Evolutionary conservation across 1,284 basidiomycete species (phyloP).

Genomic region (Chalciporus sp.): DNA sequence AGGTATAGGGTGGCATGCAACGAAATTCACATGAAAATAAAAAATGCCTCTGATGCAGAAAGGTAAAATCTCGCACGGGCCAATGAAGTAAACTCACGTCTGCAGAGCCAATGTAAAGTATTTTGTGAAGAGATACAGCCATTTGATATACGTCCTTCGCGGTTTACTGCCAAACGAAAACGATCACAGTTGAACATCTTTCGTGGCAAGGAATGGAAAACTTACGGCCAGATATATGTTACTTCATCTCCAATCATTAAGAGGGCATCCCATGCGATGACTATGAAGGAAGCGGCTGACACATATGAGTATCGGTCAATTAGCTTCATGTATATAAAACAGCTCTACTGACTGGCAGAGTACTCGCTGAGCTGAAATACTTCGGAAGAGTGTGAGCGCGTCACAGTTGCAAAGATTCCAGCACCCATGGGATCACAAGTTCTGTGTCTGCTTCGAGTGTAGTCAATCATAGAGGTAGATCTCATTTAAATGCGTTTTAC

Average conservation of each 20-base stretch:
- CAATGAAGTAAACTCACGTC: slow-evolving; percentile 10
- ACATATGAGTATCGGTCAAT: not conserved
- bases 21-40: slow-evolving; percentile 6
- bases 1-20: not conserved
- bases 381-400: too few relatives aligned
- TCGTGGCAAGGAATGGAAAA: not conserved
- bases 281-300: not conserved
- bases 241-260: not conserved
- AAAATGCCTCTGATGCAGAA: slow-evolving; percentile 12
- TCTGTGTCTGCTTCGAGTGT: not conserved
- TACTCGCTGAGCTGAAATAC: not conserved
- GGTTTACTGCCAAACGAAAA: not conserved
- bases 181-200: not conserved
- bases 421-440: not conserved
- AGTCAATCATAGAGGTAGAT: too few relatives aligned
- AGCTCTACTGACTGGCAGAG: not conserved
- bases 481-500: too few relatives aligned
- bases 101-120: slow-evolving; percentile 19
- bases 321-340: not conserved
- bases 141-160: slow-evolving; percentile 13
- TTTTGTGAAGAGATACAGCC: slow-evolving; percentile 23
- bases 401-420: too few relatives aligned
- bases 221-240: not conserved
- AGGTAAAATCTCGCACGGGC: not conserved
- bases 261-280: not conserved